Evolutionary conservation across 352 stramenopile genomes (phyloP), one percentile per base, ranked within the genome.

Genomic region (Globisporangium mamillatum): DNA sequence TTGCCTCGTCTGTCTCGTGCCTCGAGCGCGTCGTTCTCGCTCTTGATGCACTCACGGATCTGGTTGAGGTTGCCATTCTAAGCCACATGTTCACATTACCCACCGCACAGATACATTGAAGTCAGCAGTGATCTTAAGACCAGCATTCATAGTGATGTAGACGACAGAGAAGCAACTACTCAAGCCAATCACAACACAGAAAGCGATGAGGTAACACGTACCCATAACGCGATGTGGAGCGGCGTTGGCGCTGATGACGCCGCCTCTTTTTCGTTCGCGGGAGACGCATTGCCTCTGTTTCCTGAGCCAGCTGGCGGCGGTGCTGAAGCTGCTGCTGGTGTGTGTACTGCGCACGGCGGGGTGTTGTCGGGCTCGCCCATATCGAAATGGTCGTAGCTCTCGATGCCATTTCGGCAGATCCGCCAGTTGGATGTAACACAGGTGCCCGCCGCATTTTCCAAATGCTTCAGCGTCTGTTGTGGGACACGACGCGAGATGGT

Each of bases 211-310:
- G 16, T 46, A 32, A 36, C 1, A 64, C 76, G 57, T 61, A 88
- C 82, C 82, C 82, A 91, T 54, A 91, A 64, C 41, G 82, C 80
- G 46, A 91, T 75, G 60, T 91, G 82, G 4, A 91, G 79, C 8
- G 74, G 64, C 14, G 82, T 82, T 36, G 74, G 75, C 5, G 53
- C 6, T 4, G 14, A 29, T n/a, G 22, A 18, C 52, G 4, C 22
- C 18, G 22, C 36, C 34, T 48, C 52, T n/a, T 56, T 7, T 32
- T 50, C 38, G 34, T 62, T 38, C 62, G 8, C 1, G 7, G 25
- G 5, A 46, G 14, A 38, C 8, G 6, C 24, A 27, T 14, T 41
- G 16, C 1, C 44, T 29, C 27, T n/a, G 41, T 16, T 34, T 36
- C 12, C 25, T 44, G 38, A 24, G 34, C 9, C 57, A 25, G 32